Evolutionary conservation across 352 stramenopile genomes (phyloP).

Genomic region (Pythium myriotylum): DNA sequence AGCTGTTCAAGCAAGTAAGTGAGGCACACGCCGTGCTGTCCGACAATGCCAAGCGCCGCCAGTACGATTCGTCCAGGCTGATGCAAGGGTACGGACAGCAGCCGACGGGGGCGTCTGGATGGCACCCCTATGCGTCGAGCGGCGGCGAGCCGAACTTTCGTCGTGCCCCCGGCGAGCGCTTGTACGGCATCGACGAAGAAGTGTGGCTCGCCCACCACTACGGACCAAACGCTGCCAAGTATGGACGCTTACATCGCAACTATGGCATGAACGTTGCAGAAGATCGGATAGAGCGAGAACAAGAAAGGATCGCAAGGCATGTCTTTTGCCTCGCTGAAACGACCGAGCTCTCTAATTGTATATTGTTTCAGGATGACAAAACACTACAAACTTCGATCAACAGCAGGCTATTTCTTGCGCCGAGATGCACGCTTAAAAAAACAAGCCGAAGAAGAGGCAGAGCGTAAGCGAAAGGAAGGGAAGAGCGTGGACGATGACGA

Average conservation of each 20-base stretch:
- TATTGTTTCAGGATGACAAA: conserved; percentile 43
- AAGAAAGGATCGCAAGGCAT: conserved; percentile 63
- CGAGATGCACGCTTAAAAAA: conserved; percentile 65
- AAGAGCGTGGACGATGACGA: conserved; percentile 26
- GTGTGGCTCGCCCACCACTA: conserved; percentile 88
- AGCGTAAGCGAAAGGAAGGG: conserved; percentile 30
- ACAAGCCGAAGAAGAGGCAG: conserved; percentile 46
- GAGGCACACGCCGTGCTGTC: conserved; percentile 81
- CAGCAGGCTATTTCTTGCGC: conserved; percentile 73
- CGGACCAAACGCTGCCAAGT: conserved; percentile 48
- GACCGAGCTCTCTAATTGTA: not conserved
- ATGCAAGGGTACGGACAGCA: conserved; percentile 46
- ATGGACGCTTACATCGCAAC: conserved; percentile 45
- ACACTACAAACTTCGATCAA: conserved; percentile 73
- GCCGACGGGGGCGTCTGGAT: conserved; percentile 38
- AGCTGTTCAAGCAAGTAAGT: conserved; percentile 85
- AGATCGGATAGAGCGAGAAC: conserved; percentile 63
- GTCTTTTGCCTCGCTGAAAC: not conserved
- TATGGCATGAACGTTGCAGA: conserved; percentile 82
- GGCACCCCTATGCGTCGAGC: conserved; percentile 60
- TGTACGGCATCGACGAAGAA: conserved; percentile 84
- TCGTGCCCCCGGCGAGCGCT: conserved; percentile 17
- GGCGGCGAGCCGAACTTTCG: conserved; percentile 23
- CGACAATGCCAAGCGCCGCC: conserved; percentile 52
- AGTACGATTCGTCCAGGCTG: conserved; percentile 65